A percentile compares a stretch with the other conserved stretches of the same genome.
Conservation (phyloP, 352 stramenopile genomes). For the Phytophthora megakarya region DNA sequence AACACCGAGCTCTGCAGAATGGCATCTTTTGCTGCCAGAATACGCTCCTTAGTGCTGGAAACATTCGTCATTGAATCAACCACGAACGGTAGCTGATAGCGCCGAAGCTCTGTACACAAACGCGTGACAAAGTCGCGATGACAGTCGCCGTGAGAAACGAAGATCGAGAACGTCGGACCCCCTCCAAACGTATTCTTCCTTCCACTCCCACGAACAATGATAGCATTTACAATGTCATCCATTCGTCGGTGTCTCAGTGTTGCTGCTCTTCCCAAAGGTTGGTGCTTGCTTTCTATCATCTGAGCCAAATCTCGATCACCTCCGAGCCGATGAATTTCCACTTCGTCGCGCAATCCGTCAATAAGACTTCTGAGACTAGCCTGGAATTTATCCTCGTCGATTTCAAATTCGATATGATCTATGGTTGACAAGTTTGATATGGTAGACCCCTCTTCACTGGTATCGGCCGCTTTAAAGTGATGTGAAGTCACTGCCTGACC, state of each 20-base stretch:
- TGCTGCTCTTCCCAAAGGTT: conserved; percentile 26
- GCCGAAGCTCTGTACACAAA: conserved; percentile 56
- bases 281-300: conserved; percentile 15
- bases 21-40: conserved; percentile 76
- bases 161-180: conserved; percentile 55
- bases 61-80: conserved; percentile 74
- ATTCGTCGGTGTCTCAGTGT: conserved; percentile 31
- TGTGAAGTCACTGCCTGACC: conserved; percentile 55
- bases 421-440: conserved; percentile 23
- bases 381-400: conserved; percentile 74
- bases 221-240: conserved; percentile 65
- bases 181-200: conserved; percentile 27
- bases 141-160: conserved; percentile 79
- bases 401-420: conserved; percentile 47
- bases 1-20: conserved; percentile 75
- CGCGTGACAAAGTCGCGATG: conserved; percentile 70
- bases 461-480: conserved; percentile 34
- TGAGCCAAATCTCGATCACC: conserved; percentile 30
- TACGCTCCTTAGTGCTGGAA: conserved; percentile 77
- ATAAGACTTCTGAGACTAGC: conserved; percentile 67
- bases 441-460: conserved; percentile 21
- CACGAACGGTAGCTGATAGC: conserved; percentile 53
- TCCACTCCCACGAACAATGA: conserved; percentile 45
- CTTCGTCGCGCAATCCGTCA: conserved; percentile 75
- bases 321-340: conserved; percentile 65